These are phyloP conservation scores for Cymodocea nodosa DNA, from an alignment of 116 monocot genomes.

Conservation along the genomic window DNA sequence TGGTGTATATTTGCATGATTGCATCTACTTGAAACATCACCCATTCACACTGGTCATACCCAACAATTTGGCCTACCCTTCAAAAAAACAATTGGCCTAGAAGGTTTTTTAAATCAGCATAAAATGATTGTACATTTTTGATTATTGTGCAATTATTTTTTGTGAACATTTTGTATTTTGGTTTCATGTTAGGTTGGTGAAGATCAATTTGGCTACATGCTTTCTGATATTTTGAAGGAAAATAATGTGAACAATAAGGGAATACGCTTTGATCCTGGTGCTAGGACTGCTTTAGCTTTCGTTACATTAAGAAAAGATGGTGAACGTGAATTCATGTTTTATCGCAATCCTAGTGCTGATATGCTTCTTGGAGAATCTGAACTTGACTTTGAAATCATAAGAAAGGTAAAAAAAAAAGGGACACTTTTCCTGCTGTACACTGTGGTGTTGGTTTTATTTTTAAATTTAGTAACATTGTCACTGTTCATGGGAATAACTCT, in stretches of 20 bases:
- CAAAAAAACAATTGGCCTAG: too few relatives aligned
- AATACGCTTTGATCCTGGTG: constrained; percentile 85
- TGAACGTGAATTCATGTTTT: constrained; percentile 98
- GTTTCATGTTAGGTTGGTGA: constrained; percentile 63
- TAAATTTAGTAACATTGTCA: too few relatives aligned
- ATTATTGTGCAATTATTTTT: not conserved
- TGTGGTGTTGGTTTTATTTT: not conserved
- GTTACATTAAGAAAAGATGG: constrained; percentile 85
- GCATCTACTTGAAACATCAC: too few relatives aligned
- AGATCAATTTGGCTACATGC: constrained; percentile 97
- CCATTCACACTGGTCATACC: too few relatives aligned
- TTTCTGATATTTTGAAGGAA: constrained; percentile 79
- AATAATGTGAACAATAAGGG: constrained; percentile 85
- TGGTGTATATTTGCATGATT: too few relatives aligned
- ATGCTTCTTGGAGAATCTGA: constrained; percentile 92
- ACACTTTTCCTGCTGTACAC: constrained; percentile 1
- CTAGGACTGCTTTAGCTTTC: constrained; percentile 95
- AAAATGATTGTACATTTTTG: not conserved
- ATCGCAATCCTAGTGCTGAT: constrained; percentile 98
- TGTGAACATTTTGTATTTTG: not conserved
- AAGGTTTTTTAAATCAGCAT: too few relatives aligned
- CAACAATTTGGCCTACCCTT: too few relatives aligned
- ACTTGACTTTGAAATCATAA: constrained; percentile 82
- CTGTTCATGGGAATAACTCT: not conserved
- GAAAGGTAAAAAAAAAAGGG: constrained; percentile 30